These are phyloP conservation scores for Cystobasidium ongulense DNA, from an alignment of 768 basidiomycete genomes.

Conservation along the genomic window DNA sequence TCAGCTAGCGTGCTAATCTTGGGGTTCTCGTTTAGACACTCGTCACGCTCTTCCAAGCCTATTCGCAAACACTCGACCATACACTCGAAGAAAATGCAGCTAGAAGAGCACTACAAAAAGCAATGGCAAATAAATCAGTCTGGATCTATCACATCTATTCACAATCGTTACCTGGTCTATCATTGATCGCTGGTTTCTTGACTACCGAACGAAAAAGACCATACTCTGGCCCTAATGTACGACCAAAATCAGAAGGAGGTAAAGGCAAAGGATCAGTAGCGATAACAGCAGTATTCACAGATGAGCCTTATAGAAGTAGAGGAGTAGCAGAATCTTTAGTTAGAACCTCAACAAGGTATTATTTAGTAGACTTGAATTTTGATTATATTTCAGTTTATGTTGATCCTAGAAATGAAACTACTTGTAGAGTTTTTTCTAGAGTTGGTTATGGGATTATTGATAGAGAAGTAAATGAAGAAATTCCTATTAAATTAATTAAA, in stretches of 20 bases:
- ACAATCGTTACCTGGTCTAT: slow-evolving; percentile 13
- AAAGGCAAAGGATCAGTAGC: not conserved
- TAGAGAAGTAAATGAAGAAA: slow-evolving; percentile 8
- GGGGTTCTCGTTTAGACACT: not conserved
- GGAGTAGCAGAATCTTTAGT: slow-evolving; percentile 27
- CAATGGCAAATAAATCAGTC: slow-evolving; percentile 6
- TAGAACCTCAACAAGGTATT: slow-evolving; percentile 16
- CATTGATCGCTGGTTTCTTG: slow-evolving; percentile 21
- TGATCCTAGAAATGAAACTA: slow-evolving; percentile 17
- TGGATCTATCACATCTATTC: slow-evolving; percentile 28
- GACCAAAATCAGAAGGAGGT: not conserved
- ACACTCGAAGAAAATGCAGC: slow-evolving; percentile 3
- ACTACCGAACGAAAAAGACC: slow-evolving; percentile 13
- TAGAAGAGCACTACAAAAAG: slow-evolving; percentile 11
- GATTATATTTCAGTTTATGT: slow-evolving; percentile 24
- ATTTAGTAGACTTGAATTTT: not conserved
- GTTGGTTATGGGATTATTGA: slow-evolving; percentile 24
- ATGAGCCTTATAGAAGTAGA: slow-evolving; percentile 11
- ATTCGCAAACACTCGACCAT: slow-evolving; percentile 4
- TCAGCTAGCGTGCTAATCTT: not conserved
- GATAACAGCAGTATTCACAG: slow-evolving; percentile 25
- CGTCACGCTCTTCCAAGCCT: slow-evolving; percentile 16
- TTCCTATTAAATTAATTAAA: slow-evolving; percentile 6
- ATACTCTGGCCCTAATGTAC: too few relatives aligned
- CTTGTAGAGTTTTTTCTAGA: not conserved